Base-by-base conservation (phyloP, 2,329 filamentous ascomycete genomes). In the Sporothrix dimorphospora region DNA sequence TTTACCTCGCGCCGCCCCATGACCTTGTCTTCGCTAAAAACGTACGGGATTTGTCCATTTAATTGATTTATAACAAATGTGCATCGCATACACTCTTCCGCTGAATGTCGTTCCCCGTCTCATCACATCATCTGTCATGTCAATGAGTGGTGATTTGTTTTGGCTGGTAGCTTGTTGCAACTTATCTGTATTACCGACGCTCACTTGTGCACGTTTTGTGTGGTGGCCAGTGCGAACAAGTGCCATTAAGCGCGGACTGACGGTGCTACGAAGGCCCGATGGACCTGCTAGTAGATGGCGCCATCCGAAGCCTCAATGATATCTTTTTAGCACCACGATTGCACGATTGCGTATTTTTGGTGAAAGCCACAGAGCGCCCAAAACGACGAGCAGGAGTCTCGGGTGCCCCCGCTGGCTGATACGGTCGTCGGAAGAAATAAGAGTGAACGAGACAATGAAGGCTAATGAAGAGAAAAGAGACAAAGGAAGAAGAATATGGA, bases 301-400 rank as follows among this genome's bases (percentile, higher is more conserved):
- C 63, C 63, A 49, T 47, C 45, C 7, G 1, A 30, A 34, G 42
- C 42, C 4, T 34, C 16, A 7, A 66, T 66, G 63, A 49, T 66
- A 66, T 65, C 63, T 66, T 65, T 65, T 65, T 66, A 34, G 42
- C 42, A 49, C 24, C 19, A 49, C 38, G 8, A 49, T 66, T 47
- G 42, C 19, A 49, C 38, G 8, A 49, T 66, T 47, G 42, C 63
- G 42, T 45, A 45, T 19, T 47, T 30, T 49, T 66, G 38, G 45
- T 65, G 27, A 63, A 63, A 7, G 19, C 57, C 34, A 40, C 38
- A 2, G 19, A 19, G 59, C 34, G 14, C 19, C n/a, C 38, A 19
- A 27, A 45, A 16, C 3, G 16, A 24, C 12, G n/a, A 2, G 21
- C 21, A 14, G 19, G 16, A 38, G 49, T 24, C n/a, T 24, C 49